phyloP scores from a whole-genome alignment of 257 asterid species.

The Fraxinus americana region DNA sequence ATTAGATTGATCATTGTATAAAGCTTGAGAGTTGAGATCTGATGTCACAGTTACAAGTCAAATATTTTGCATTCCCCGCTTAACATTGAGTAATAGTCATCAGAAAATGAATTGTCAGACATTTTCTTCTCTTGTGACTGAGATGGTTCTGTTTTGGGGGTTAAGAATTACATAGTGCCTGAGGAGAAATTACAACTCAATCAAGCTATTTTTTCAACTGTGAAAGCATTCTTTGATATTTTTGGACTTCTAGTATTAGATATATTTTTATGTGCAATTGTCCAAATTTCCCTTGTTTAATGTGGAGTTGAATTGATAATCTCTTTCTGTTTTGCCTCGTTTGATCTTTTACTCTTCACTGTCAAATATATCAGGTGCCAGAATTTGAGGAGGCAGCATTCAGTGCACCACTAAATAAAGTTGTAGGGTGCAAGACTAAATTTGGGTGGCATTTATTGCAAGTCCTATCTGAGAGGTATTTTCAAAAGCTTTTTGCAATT shows the following conservation, averaged over 20 bases:
- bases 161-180: constrained; percentile 2
- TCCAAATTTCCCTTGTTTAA: not conserved
- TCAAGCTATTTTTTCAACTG: not conserved
- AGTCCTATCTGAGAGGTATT: constrained; percentile 90
- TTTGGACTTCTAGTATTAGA: not conserved
- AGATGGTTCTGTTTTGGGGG: not conserved
- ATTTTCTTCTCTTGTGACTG: not conserved
- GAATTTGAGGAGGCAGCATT: constrained; percentile 99
- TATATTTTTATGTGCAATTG: not conserved
- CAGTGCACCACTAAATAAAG: constrained; percentile 67
- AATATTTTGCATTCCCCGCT: constrained; percentile 5
- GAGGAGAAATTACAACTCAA: not conserved
- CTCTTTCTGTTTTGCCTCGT: constrained; percentile 13
- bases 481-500: constrained; percentile 11
- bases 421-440: constrained; percentile 81
- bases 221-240: not conserved
- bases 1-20: not conserved
- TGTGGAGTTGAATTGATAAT: constrained; percentile 4
- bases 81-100: not conserved
- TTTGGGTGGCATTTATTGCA: constrained; percentile 98
- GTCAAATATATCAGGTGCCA: constrained; percentile 64
- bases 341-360: constrained; percentile 18
- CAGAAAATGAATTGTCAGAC: constrained; percentile 4
- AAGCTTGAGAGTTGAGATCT: not conserved
- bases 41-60: constrained; percentile 12